Percentiles rank a stretch among this genome's conserved stretches.
These are phyloP conservation scores for Saccharum officinarum DNA, from an alignment of 176 grass and related monocot genomes.

Conservation along the genomic window DNA sequence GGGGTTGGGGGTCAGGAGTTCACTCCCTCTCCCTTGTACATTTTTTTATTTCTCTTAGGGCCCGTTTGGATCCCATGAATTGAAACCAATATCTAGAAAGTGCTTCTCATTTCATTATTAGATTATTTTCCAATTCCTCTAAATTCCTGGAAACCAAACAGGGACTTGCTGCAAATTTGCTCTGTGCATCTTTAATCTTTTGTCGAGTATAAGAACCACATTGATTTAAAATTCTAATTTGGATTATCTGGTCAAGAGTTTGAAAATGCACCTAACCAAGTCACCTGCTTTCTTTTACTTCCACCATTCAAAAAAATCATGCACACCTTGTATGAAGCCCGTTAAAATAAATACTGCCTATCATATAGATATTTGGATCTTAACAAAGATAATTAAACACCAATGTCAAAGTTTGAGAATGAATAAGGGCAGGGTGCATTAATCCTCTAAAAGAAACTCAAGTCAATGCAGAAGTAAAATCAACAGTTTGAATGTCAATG, in stretches of 20 bases:
- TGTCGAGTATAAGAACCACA: not conserved
- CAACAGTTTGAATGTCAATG: not conserved
- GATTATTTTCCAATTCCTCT: not conserved
- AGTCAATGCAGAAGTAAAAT: not conserved
- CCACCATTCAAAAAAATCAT: not conserved
- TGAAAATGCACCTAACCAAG: not conserved
- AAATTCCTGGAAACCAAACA: not conserved
- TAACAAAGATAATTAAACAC: not conserved
- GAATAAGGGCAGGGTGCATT: not conserved
- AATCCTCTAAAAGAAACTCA: slow-evolving; percentile 11
- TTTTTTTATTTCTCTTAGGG: no score
- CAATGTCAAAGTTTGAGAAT: not conserved
- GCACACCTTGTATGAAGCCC: not conserved
- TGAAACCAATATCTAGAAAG: not conserved
- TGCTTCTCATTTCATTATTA: not conserved
- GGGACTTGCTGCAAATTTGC: not conserved
- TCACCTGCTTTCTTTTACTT: not conserved
- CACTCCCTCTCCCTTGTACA: not conserved
- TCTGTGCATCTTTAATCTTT: not conserved
- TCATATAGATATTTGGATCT: not conserved
- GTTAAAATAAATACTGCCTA: not conserved
- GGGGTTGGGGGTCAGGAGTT: not conserved
- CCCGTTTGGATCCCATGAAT: not conserved
- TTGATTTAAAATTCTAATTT: not conserved
- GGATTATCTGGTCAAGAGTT: not conserved